Evolutionary conservation across 2,329 filamentous ascomycete species (phyloP), one percentile per base, ranked within the genome.

Genomic region (Fusarium burgessii): DNA sequence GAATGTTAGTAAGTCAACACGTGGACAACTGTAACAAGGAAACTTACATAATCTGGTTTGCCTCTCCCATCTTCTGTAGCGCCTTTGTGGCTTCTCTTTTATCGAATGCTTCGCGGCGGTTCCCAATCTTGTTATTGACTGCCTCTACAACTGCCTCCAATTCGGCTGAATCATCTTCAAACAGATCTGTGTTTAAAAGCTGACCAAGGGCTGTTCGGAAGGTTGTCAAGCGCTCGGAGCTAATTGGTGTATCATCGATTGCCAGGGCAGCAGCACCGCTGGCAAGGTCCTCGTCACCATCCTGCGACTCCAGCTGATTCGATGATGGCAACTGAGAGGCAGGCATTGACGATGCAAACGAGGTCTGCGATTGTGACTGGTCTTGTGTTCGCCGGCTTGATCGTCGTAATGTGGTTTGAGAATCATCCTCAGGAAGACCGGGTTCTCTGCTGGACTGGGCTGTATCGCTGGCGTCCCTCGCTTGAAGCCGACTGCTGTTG

Each of bases 1-100:
- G 23, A 7, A 38, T 18, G 72, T 79, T 71, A 80, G 75, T 49
- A 11, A 60, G 35, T 29, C 13, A 29, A 33, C 7, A 10, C 32
- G 20, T 25, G 14, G n/a, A 35, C 36, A 20, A 17, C 42, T 27
- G 45, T 23, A 50, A 41, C 14, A 14, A 41, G 32, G 23, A 45
- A 59, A 90, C 93, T 88, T 84, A 95, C 95, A 99, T 99, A 78
- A 99, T 91, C 84, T 95, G 91, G 80, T 98, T 98, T 75, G 87
- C 85, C 71, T 93, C 90, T 76, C 93, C 91, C 89, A 99, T 91
- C 78, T 88, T 90, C 80, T 89, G 89, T 61, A 99, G 84, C 46
- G 94, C 95, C 80, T 91, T 88, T 62, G 92, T 83, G 1, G 92
- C 93, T 81, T 99, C 96, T 0, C 84, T 84, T 40, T 87, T 87